phyloP scores from a whole-genome alignment of 805 yeast genomes.

The Lipomyces mesembrius region DNA sequence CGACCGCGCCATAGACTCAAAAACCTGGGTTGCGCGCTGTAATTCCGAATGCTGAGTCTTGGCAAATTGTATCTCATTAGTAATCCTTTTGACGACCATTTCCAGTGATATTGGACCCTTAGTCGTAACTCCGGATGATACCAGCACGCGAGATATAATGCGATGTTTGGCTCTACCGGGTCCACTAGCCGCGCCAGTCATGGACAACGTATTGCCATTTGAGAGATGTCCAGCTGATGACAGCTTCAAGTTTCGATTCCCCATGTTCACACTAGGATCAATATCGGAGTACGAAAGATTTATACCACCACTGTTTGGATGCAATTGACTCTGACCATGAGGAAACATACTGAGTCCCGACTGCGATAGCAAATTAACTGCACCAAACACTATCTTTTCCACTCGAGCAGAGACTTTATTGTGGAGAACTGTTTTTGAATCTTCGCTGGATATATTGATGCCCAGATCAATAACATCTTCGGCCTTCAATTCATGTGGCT shows the following conservation, averaged over 20 bases:
- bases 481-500: constrained; percentile 64
- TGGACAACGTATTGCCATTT: constrained; percentile 16
- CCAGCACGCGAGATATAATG: constrained; percentile 33
- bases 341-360: background rate
- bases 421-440: constrained; percentile 64
- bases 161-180: constrained; percentile 26
- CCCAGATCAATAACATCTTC: constrained; percentile 94
- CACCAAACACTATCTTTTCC: constrained; percentile 57
- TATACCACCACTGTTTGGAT: constrained; percentile 13
- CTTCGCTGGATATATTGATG: constrained; percentile 67
- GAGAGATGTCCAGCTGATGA: background rate
- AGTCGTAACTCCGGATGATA: constrained; percentile 8
- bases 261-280: constrained; percentile 13
- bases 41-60: constrained; percentile 28
- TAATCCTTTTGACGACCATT: constrained; percentile 31
- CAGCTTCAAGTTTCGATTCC: background rate
- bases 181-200: constrained; percentile 10
- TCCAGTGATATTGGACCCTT: constrained; percentile 36
- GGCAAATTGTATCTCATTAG: constrained; percentile 30
- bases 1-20: constrained; percentile 25
- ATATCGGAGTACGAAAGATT: constrained; percentile 16
- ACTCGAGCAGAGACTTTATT: constrained; percentile 84
- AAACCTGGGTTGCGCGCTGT: constrained; percentile 26
- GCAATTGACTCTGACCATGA: background rate
- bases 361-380: background rate